Evolutionary conservation across 2,329 filamentous ascomycete genomes (phyloP).

Genomic region (Xylariaceae sp.): DNA sequence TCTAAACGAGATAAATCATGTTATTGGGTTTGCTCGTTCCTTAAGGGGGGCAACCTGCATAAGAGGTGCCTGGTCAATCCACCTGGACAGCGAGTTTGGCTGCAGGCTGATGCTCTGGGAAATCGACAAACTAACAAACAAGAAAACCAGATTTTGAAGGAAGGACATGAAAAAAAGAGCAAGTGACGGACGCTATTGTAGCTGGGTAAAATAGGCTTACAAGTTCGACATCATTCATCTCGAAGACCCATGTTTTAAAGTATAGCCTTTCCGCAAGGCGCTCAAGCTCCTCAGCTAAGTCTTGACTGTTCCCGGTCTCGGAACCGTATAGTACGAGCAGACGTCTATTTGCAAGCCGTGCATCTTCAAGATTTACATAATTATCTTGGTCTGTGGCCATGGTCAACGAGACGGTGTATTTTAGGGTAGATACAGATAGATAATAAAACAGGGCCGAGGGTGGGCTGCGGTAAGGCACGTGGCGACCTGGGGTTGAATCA

Average conservation of each 20-base stretch:
- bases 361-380: slow-evolving; percentile 27
- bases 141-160: too few species aligned
- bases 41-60: background rate
- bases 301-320: slow-evolving; percentile 92
- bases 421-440: background rate
- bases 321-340: slow-evolving; percentile 85
- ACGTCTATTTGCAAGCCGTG: slow-evolving; percentile 41
- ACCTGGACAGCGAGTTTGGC: too few species aligned
- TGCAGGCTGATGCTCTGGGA: background rate
- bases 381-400: slow-evolving; percentile 27
- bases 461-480: background rate
- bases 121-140: background rate
- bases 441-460: background rate
- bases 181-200: background rate
- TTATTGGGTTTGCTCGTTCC: slow-evolving; percentile 13
- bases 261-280: slow-evolving; percentile 74
- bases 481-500: background rate
- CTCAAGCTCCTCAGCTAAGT: slow-evolving; percentile 84
- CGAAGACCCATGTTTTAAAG: slow-evolving; percentile 74
- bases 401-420: slow-evolving; percentile 1
- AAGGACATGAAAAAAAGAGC: background rate
- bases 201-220: slow-evolving; percentile 64
- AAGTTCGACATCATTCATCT: slow-evolving; percentile 75
- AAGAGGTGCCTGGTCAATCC: too few species aligned
- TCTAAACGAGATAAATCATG: slow-evolving; percentile 41